These are phyloP conservation scores for Cyberlindnera xylosilytica DNA, from an alignment of 805 yeast genomes.

Conservation along the genomic window DNA sequence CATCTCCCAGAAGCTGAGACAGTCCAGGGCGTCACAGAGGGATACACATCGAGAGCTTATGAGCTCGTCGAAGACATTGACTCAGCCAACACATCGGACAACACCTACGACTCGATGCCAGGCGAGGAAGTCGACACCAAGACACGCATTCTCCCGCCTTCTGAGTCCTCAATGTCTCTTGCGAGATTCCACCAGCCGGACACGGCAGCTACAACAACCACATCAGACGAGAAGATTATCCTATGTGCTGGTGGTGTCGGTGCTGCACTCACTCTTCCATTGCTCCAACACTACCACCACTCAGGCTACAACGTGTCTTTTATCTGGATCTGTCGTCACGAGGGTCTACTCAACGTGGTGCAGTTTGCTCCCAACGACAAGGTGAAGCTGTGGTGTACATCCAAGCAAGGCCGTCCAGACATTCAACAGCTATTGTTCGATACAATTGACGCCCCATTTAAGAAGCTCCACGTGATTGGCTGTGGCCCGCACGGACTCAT, in stretches of 20 bases:
- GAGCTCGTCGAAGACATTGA: slow-evolving; percentile 1
- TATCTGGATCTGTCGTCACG: slow-evolving; percentile 23
- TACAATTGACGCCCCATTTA: slow-evolving; percentile 2
- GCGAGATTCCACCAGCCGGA: not conserved
- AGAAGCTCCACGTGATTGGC: slow-evolving; percentile 19
- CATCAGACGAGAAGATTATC: slow-evolving; percentile 14
- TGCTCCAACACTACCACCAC: slow-evolving; percentile 11
- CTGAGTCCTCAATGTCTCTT: not conserved
- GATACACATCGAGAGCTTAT: slow-evolving; percentile 1
- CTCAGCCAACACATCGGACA: not conserved
- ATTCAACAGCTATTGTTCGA: slow-evolving; percentile 16
- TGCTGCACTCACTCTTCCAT: slow-evolving; percentile 16
- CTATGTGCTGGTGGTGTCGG: slow-evolving; percentile 24
- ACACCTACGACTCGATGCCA: no score
- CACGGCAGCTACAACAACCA: not conserved
- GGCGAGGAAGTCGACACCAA: not conserved
- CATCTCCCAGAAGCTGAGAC: slow-evolving; percentile 14
- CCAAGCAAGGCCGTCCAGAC: slow-evolving; percentile 20
- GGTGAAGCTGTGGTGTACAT: slow-evolving; percentile 21
- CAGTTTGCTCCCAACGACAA: not conserved
- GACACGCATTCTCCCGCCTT: not conserved
- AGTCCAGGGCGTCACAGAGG: not conserved
- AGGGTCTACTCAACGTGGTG: slow-evolving; percentile 7
- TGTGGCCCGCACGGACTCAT: slow-evolving; percentile 27
- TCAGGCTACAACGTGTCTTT: slow-evolving; percentile 16